These are phyloP conservation scores for Trichosporon sp. DNA, from an alignment of 1,284 basidiomycete species.

Conservation along the genomic window DNA sequence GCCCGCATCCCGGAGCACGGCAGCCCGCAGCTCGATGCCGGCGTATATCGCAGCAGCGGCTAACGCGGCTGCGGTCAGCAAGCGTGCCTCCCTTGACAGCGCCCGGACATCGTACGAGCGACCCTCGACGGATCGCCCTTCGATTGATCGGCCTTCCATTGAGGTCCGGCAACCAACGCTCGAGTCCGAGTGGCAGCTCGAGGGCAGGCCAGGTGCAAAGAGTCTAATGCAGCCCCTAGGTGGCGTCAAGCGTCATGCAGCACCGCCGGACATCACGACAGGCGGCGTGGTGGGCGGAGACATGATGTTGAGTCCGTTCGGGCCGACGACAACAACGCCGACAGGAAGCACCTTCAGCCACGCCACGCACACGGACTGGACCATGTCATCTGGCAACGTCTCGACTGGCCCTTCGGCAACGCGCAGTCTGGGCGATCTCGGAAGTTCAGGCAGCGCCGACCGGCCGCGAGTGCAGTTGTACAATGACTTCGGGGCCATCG, in stretches of 20 bases:
- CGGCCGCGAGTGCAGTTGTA: not conserved
- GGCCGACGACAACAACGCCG: slow-evolving; percentile 17
- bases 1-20: not conserved
- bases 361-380: not conserved
- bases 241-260: slow-evolving; percentile 17
- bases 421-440: slow-evolving; percentile 7
- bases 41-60: slow-evolving; percentile 17
- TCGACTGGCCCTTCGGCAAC: slow-evolving; percentile 1
- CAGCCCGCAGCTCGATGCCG: not conserved
- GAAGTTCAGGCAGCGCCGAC: not conserved
- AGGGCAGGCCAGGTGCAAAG: not conserved
- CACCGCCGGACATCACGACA: not conserved
- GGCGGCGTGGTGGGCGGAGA: slow-evolving; percentile 21
- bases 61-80: slow-evolving; percentile 1
- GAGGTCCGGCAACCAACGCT: slow-evolving; percentile 6
- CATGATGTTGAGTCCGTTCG: slow-evolving; percentile 33
- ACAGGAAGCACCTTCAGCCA: not conserved
- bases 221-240: slow-evolving; percentile 16
- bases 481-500: slow-evolving; percentile 10
- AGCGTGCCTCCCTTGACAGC: slow-evolving; percentile 16
- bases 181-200: not conserved
- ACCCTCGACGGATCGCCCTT: not conserved
- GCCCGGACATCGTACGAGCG: not conserved
- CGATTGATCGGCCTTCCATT: not conserved
- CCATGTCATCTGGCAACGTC: not conserved